Percentiles rank a stretch among this genome's conserved stretches.
Evolutionary conservation across 2,329 filamentous ascomycete genomes (phyloP).

Genomic region (Claviceps sp.): DNA sequence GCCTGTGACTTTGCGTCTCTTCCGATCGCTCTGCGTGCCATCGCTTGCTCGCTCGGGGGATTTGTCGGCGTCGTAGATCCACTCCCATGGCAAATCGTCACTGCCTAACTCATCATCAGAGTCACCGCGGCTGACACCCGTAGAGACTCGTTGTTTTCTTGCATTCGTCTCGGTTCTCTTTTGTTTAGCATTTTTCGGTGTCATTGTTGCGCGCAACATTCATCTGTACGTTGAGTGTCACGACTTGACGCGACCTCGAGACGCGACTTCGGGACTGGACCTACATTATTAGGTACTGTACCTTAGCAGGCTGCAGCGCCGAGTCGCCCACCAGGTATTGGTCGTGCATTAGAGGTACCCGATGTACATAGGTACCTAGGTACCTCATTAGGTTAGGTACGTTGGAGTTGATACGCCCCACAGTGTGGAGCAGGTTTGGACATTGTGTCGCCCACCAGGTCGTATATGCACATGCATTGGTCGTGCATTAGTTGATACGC

Average conservation of each 20-base stretch:
- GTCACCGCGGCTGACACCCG: constrained; percentile 59
- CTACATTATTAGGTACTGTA: too few relatives aligned
- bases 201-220: constrained; percentile 12
- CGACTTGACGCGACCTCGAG: constrained; percentile 16
- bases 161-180: constrained; percentile 9
- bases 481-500: too few relatives aligned
- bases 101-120: constrained; percentile 77
- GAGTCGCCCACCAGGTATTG: too few relatives aligned
- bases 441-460: too few relatives aligned
- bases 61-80: constrained; percentile 47
- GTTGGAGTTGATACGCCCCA: too few relatives aligned
- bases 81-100: constrained; percentile 65
- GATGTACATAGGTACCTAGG: too few relatives aligned
- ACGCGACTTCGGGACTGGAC: constrained; percentile 12
- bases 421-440: too few relatives aligned
- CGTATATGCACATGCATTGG: too few relatives aligned
- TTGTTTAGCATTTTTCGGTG: constrained; percentile 10
- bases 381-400: too few relatives aligned
- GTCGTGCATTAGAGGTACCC: too few relatives aligned
- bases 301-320: too few relatives aligned
- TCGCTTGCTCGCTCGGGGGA: constrained; percentile 10
- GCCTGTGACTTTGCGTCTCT: constrained; percentile 21
- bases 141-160: constrained; percentile 9
- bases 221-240: constrained; percentile 1
- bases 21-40: constrained; percentile 19